Conservation (phyloP, 2,329 filamentous ascomycete species). For the Arachnopeziza araneosa region DNA sequence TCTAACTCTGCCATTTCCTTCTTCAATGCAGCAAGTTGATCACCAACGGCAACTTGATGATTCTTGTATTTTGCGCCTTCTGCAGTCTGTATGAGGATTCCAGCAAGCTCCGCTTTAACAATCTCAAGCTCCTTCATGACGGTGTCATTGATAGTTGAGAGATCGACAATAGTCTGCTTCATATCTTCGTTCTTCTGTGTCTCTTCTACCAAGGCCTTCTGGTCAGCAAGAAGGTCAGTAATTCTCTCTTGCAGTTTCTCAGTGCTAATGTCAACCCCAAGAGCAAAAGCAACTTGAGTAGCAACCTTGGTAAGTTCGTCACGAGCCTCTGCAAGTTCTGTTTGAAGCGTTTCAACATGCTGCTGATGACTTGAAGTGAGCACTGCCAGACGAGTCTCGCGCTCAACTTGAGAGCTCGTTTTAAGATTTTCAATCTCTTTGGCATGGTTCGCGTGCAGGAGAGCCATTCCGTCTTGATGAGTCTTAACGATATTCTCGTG, state of each 20-base stretch:
- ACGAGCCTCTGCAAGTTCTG: constrained; percentile 59
- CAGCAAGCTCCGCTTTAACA: constrained; percentile 49
- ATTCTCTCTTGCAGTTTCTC: constrained; percentile 62
- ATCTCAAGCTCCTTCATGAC: constrained; percentile 58
- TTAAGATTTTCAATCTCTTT: constrained; percentile 46
- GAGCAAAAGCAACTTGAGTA: constrained; percentile 53
- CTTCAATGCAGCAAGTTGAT: constrained; percentile 57
- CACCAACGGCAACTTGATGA: constrained; percentile 43
- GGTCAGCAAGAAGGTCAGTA: constrained; percentile 48
- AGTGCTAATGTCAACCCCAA: constrained; percentile 59
- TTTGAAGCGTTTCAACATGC: constrained; percentile 49
- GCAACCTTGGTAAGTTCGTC: constrained; percentile 61
- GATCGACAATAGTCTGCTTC: constrained; percentile 47
- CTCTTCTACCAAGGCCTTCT: constrained; percentile 54
- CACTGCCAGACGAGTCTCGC: constrained; percentile 51
- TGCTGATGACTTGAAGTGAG: constrained; percentile 58
- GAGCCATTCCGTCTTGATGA: constrained; percentile 46
- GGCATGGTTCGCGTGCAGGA: constrained; percentile 45
- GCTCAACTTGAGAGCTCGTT: constrained; percentile 45
- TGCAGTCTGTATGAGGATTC: constrained; percentile 43
- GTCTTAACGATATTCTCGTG: constrained; percentile 53
- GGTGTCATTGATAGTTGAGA: constrained; percentile 52
- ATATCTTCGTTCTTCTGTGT: constrained; percentile 55
- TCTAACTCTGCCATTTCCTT: constrained; percentile 60
- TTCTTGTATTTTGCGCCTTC: constrained; percentile 41